phyloP scores from a whole-genome alignment of 371 early-diverging fungal genomes.

The Rhizopus sp. region DNA sequence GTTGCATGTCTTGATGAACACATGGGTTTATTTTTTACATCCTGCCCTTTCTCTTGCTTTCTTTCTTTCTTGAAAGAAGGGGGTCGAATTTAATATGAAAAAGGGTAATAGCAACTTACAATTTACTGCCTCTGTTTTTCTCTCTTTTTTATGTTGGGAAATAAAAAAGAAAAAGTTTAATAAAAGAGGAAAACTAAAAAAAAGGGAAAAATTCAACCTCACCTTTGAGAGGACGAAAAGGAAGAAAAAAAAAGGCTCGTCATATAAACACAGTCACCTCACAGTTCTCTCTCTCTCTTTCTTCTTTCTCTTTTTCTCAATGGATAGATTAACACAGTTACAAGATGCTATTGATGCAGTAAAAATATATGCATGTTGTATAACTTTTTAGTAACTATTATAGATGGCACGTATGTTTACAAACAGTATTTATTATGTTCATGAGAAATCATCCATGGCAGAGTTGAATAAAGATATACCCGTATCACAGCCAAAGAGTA shows the following conservation, averaged over 20 bases:
- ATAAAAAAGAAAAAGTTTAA: background rate
- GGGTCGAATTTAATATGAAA: too few species aligned
- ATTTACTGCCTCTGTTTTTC: background rate
- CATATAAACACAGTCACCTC: conserved; percentile 5
- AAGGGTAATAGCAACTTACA: too few species aligned
- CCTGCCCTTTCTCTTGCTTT: background rate
- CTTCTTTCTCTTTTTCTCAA: conserved; percentile 8
- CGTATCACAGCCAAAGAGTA: conserved; percentile 49
- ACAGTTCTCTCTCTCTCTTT: conserved; percentile 1
- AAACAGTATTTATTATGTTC: conserved; percentile 56
- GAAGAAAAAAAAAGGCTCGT: background rate
- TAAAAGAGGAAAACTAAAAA: too few species aligned
- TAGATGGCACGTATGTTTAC: conserved; percentile 56
- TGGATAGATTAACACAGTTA: conserved; percentile 62
- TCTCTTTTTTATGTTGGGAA: background rate
- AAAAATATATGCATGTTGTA: conserved; percentile 4
- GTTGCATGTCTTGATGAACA: too few species aligned
- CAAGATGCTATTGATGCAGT: conserved; percentile 66
- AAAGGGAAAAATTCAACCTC: too few species aligned
- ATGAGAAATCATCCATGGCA: conserved; percentile 52
- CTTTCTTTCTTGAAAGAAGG: background rate
- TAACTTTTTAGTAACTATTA: background rate
- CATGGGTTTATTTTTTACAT: too few species aligned
- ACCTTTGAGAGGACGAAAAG: too few species aligned
- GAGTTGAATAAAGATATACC: conserved; percentile 42